Evolutionary conservation across 2,329 filamentous ascomycete species (phyloP), one percentile per base, ranked within the genome.

Genomic region (Alternaria metachromatica): DNA sequence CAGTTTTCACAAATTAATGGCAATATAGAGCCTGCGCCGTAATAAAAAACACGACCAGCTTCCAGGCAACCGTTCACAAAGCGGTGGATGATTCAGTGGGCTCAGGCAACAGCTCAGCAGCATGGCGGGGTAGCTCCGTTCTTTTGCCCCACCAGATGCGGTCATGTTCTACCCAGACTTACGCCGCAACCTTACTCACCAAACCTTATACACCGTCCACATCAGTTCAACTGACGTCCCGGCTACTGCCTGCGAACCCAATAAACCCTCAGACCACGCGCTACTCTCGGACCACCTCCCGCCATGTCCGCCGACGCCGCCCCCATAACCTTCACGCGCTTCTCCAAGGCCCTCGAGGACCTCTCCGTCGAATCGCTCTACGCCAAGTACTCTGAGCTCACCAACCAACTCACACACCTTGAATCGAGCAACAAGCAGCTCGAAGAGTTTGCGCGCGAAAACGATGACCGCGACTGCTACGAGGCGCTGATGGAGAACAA

Each of bases 401-500:
- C 87, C 77, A 94, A 93, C 85, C 88, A 85, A 71, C 90, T 94
- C 75, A 85, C 87, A 23, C 91, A 94, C 79, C 88, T 94, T 25
- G 87, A 90, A 73, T 89, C 89, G 78, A 92, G 89, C 67, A 94
- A 94, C 81, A 86, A 87, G 67, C 88, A 94, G 78, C 88, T 94
- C 62, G 84, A 86, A 59, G 90, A 90, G 33, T 93, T 88, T 71
- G 72, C 72, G 10, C 65, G 73, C 4, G 63, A 72, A 5, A 80
- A 83, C 23, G 85, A 89, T 15, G 92, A 94, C 75, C 84, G 84
- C 65, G 91, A 92, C 77, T 94, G 92, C 82, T 82, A 88, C 69
- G 90, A 93, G 62, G 92, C 91, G 62, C 91, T 94, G 75, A 78
- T 81, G 60, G 91, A 94, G 80, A 94, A 94, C 79, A 85, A 89